Base-by-base conservation (phyloP, 768 basidiomycete genomes). In the Mycena vitilis region DNA sequence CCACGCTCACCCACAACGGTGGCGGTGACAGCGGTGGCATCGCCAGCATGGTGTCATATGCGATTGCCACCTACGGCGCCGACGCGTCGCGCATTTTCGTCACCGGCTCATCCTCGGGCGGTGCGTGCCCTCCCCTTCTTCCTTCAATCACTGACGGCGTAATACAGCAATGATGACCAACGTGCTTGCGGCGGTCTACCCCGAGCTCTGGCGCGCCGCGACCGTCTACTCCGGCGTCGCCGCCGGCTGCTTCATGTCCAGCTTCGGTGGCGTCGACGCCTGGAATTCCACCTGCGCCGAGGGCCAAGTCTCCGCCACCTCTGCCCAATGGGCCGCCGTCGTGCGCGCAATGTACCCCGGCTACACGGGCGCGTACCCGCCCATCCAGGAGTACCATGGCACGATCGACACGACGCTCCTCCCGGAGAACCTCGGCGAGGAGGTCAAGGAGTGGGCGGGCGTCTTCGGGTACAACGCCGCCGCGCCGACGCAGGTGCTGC, bases 11-110 rank as follows among this genome's bases (percentile, higher is more conserved):
- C 22, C 88, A 88, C 73, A 81, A 88, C 72, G 83, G 78, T 16
- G 88, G 87, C 8, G 84, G 87, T 25, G 88, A 89, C 75, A 87
- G 87, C 9, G 79, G 84, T 30, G 85, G 79, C 10, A 87, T 89
- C 68, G 85, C 80, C 0, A 83, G 78, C 23, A 81, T 82, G 74
- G 81, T 84, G 45, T 78, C 81, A 44, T 88, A 81, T 71, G 84
- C 87, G 18, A 84, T 88, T 55, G 58, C 77, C 23, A 86, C 80
- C 77, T 86, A 79, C 66, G 80, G 80, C 40, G 86, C 86, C 44
- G 83, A 87, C 68, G 45, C 84, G 3, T 72, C 65, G n/a, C 80
- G 81, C 45, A 86, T 88, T 65, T 88, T 83, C 74, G 83, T 81
- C 34, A 85, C 85, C 40, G 87, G 87, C 18, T 81, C 81, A 4